phyloP scores from a whole-genome alignment of 257 asterid species.

The Leonotis leonurus region DNA sequence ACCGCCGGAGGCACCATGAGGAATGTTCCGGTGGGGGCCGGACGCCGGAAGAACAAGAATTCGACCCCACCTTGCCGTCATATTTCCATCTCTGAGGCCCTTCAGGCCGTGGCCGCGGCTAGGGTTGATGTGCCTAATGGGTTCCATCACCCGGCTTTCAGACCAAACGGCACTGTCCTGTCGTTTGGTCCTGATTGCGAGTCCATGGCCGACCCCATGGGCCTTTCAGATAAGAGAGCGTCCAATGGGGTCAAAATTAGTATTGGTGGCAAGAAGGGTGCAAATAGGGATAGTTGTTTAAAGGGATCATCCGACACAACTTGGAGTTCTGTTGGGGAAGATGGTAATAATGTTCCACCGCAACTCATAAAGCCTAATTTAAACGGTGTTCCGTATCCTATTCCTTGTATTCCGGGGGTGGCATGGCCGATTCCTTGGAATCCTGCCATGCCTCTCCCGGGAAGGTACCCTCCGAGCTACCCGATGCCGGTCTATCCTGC shows the following conservation, averaged over 20 bases:
- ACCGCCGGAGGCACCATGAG: conserved; percentile 96
- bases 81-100: conserved; percentile 55
- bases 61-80: conserved; percentile 47
- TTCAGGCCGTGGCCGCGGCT: conserved; percentile 28
- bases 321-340: conserved; percentile 21
- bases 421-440: conserved; percentile 63
- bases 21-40: conserved; percentile 89
- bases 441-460: conserved; percentile 43
- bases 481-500: conserved; percentile 55
- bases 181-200: conserved; percentile 59
- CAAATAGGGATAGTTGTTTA: conserved; percentile 40
- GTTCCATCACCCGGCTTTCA: conserved; percentile 31
- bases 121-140: conserved; percentile 35
- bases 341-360: conserved; percentile 23
- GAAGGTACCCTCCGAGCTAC: conserved; percentile 42
- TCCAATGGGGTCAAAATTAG: conserved; percentile 13
- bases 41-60: conserved; percentile 75
- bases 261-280: conserved; percentile 8
- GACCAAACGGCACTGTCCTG: conserved; percentile 56
- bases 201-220: conserved; percentile 45
- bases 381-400: conserved; percentile 40
- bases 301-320: conserved; percentile 32
- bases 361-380: conserved; percentile 34
- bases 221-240: conserved; percentile 32
- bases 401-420: conserved; percentile 49